phyloP scores from a whole-genome alignment of 768 basidiomycete genomes.

The Lactarius akahatsu region DNA sequence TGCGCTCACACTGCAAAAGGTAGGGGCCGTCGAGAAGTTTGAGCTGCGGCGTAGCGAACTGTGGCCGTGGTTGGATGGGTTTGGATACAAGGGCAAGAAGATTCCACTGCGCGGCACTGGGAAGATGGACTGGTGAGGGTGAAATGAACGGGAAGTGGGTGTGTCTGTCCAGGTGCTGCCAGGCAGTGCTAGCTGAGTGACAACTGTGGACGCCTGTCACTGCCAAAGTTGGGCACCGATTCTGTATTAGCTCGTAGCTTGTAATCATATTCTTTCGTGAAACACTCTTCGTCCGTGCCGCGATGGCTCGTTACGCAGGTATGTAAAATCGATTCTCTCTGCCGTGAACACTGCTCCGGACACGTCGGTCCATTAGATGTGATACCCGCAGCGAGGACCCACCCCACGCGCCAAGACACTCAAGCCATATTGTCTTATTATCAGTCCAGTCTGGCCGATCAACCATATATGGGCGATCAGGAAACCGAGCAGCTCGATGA shows the following conservation, averaged over 20 bases:
- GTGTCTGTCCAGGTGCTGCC: background rate
- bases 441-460: slow-evolving; percentile 51
- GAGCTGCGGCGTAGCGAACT: slow-evolving; percentile 71
- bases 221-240: background rate
- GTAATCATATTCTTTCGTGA: background rate
- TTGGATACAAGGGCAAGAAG: slow-evolving; percentile 81
- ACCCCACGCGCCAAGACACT: slow-evolving; percentile 38
- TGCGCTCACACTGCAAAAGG: slow-evolving; percentile 86
- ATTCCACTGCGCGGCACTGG: slow-evolving; percentile 53
- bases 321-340: background rate
- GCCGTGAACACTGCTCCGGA: background rate
- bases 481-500: slow-evolving; percentile 5
- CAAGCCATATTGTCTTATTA: slow-evolving; percentile 54
- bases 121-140: slow-evolving; percentile 72
- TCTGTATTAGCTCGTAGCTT: background rate
- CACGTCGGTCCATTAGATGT: slow-evolving; percentile 6
- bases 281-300: background rate
- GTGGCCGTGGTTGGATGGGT: slow-evolving; percentile 98
- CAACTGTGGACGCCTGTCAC: background rate
- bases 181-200: background rate
- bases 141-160: background rate
- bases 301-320: slow-evolving; percentile 3
- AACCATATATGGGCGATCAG: slow-evolving; percentile 32
- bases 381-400: slow-evolving; percentile 29
- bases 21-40: slow-evolving; percentile 67